These are phyloP conservation scores for Polytrichum commune DNA, from an alignment of 225 moss, liverwort and hornwort species.

Conservation along the genomic window DNA sequence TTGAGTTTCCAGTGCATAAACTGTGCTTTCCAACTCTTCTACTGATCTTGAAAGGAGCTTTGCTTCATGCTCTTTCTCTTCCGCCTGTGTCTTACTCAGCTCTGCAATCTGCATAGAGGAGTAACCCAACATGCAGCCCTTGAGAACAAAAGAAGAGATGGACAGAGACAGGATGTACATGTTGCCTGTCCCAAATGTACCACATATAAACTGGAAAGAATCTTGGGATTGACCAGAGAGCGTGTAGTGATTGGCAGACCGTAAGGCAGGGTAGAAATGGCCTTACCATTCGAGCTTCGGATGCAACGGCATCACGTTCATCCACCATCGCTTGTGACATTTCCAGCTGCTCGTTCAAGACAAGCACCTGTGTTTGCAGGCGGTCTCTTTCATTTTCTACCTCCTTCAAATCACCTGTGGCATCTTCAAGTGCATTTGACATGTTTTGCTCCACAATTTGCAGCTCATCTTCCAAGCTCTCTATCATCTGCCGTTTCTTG, in stretches of 20 bases:
- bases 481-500: conserved; percentile 52
- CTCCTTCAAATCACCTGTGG: conserved; percentile 52
- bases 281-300: conserved; percentile 78
- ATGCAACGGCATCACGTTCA: conserved; percentile 57
- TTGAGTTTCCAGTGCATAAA: conserved; percentile 91
- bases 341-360: conserved; percentile 75
- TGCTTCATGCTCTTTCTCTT: conserved; percentile 72
- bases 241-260: background rate
- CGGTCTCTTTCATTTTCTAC: conserved; percentile 66
- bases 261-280: too few relatives aligned
- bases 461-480: conserved; percentile 71
- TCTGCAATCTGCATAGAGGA: conserved; percentile 63
- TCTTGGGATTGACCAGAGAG: too few relatives aligned
- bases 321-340: conserved; percentile 58
- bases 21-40: conserved; percentile 89
- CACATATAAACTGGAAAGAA: too few relatives aligned
- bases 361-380: conserved; percentile 69
- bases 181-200: too few relatives aligned
- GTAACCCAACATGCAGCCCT: conserved; percentile 1
- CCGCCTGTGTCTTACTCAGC: conserved; percentile 51
- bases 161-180: too few relatives aligned
- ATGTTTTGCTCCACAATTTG: conserved; percentile 57
- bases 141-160: too few relatives aligned
- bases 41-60: conserved; percentile 78
- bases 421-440: conserved; percentile 45